Conservation (phyloP, 1,284 basidiomycete species). For the Pascua guehoae region DNA sequence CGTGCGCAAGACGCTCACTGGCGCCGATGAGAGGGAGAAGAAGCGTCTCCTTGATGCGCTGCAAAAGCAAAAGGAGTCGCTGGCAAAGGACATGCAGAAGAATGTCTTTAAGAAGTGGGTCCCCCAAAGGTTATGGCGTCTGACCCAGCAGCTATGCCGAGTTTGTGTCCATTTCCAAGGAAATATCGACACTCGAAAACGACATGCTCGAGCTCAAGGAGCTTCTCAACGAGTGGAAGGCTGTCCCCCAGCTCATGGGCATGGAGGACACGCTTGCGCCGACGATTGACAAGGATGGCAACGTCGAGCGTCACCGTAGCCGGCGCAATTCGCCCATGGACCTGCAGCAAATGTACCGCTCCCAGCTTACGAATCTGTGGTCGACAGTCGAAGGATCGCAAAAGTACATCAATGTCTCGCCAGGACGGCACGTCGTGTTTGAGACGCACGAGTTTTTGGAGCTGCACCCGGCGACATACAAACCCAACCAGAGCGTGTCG, state of each 20-base stretch:
- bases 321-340: slow-evolving; percentile 88
- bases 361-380: slow-evolving; percentile 88
- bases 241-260: slow-evolving; percentile 85
- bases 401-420: slow-evolving; percentile 85
- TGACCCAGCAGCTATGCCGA: slow-evolving; percentile 72
- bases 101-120: slow-evolving; percentile 86
- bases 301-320: slow-evolving; percentile 59
- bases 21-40: slow-evolving; percentile 48
- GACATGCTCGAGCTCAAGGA: slow-evolving; percentile 98
- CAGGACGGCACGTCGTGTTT: slow-evolving; percentile 83
- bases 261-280: slow-evolving; percentile 63
- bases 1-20: slow-evolving; percentile 34
- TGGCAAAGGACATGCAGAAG: slow-evolving; percentile 47
- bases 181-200: slow-evolving; percentile 92
- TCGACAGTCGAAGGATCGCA: slow-evolving; percentile 91
- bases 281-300: slow-evolving; percentile 42
- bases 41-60: slow-evolving; percentile 45
- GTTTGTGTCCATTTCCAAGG: slow-evolving; percentile 94
- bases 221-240: slow-evolving; percentile 88
- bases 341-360: slow-evolving; percentile 86
- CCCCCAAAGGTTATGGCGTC: neutral
- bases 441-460: slow-evolving; percentile 81
- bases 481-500: slow-evolving; percentile 77
- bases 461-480: slow-evolving; percentile 93
- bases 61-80: slow-evolving; percentile 36